phyloP scores from a whole-genome alignment of 108 stramenopile species.

The Phaeodactylum tricornutum region DNA sequence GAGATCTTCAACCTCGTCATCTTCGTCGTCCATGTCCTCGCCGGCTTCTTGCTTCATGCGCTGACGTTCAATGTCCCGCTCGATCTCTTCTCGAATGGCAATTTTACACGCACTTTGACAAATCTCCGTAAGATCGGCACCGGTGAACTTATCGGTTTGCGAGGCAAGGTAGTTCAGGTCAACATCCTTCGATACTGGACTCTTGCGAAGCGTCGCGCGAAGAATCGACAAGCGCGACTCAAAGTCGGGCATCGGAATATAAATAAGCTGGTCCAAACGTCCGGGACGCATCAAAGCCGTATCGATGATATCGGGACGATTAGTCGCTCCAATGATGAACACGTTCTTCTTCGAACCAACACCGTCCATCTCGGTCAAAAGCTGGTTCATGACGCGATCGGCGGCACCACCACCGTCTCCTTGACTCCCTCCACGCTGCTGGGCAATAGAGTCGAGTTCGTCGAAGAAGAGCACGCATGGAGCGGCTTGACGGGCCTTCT shows the following conservation, averaged over 20 bases:
- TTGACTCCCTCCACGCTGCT: constrained; percentile 85
- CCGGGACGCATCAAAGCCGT: constrained; percentile 99
- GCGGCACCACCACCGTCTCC: constrained; percentile 99
- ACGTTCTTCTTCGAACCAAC: constrained; percentile 99
- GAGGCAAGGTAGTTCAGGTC: constrained; percentile 94
- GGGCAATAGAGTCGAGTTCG: constrained; percentile 99
- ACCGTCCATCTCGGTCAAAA: constrained; percentile 99
- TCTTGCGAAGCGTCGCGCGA: constrained; percentile 95
- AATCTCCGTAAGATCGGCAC: constrained; percentile 99
- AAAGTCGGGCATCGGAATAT: constrained; percentile 99
- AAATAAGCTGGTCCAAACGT: constrained; percentile 99
- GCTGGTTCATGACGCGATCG: constrained; percentile 99
- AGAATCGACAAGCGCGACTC: constrained; percentile 94
- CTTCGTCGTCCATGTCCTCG: constrained; percentile 79
- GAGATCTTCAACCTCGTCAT: constrained; percentile 87
- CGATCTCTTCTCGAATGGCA: constrained; percentile 98
- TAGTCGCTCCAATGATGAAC: constrained; percentile 99
- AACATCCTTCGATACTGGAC: constrained; percentile 95
- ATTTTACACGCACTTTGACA: constrained; percentile 99
- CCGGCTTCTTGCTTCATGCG: constrained; percentile 89
- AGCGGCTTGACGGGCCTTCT: constrained; percentile 98
- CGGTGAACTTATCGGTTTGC: constrained; percentile 99
- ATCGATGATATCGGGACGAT: constrained; percentile 99
- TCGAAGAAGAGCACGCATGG: constrained; percentile 99
- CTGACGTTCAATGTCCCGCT: constrained; percentile 94